These are phyloP conservation scores for Fomitopsis serialis DNA, from an alignment of 768 basidiomycete genomes.

Conservation along the genomic window DNA sequence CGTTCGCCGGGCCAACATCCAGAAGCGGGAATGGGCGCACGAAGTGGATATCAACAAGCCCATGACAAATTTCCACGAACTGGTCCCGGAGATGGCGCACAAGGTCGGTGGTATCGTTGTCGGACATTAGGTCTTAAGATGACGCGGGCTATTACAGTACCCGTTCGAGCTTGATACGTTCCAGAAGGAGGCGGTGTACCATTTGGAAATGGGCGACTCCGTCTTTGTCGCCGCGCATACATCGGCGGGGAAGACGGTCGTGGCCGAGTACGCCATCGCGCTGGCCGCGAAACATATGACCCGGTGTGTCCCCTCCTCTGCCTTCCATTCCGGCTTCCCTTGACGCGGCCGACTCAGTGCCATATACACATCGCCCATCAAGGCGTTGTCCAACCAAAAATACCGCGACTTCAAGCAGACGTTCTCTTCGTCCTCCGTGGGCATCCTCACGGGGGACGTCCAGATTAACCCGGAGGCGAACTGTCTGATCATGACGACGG, in stretches of 20 bases:
- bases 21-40: slow-evolving; percentile 97
- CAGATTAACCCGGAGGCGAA: slow-evolving; percentile 98
- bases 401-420: slow-evolving; percentile 98
- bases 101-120: slow-evolving; percentile 43
- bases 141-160: slow-evolving; percentile 48
- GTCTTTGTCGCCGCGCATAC: slow-evolving; percentile 99
- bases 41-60: slow-evolving; percentile 91
- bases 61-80: slow-evolving; percentile 81
- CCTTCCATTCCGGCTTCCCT: neutral
- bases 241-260: slow-evolving; percentile 98
- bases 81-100: slow-evolving; percentile 96
- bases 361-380: slow-evolving; percentile 98
- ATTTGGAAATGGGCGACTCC: slow-evolving; percentile 94
- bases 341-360: slow-evolving; percentile 49
- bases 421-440: slow-evolving; percentile 86
- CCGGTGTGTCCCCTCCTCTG: slow-evolving; percentile 43
- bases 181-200: slow-evolving; percentile 98
- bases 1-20: slow-evolving; percentile 40
- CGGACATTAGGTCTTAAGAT: neutral
- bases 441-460: slow-evolving; percentile 96
- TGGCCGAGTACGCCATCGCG: slow-evolving; percentile 98
- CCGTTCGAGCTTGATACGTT: slow-evolving; percentile 99
- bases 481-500: slow-evolving; percentile 97
- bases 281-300: slow-evolving; percentile 98
- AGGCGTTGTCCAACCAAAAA: slow-evolving; percentile 97